A percentile compares a stretch with the other conserved stretches of the same genome.
Conservation (phyloP, 2,329 filamentous ascomycete species). For the Pestalotiopsis fici region DNA sequence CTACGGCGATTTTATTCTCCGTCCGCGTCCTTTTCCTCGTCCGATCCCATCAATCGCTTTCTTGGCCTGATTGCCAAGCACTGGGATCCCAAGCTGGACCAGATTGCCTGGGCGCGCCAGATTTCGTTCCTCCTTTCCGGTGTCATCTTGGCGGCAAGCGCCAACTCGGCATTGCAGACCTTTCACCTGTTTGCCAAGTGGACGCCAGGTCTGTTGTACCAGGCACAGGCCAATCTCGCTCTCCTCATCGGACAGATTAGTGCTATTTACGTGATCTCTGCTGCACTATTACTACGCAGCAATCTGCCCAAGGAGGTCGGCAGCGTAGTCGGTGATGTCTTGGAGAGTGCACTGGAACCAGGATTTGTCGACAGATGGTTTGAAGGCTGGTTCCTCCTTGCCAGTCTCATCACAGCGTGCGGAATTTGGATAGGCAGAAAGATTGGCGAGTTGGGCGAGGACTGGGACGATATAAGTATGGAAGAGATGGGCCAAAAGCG, state of each 20-base stretch:
- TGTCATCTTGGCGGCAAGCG: conserved; percentile 78
- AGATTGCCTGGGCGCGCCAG: conserved; percentile 79
- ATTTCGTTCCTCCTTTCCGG: conserved; percentile 84
- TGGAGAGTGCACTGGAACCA: conserved; percentile 75
- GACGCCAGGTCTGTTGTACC: conserved; percentile 69
- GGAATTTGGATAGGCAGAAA: conserved; percentile 74
- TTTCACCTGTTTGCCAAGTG: conserved; percentile 79
- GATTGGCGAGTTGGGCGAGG: conserved; percentile 53
- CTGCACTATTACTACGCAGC: conserved; percentile 73
- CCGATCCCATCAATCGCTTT: conserved; percentile 82
- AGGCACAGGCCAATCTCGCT: conserved; percentile 76
- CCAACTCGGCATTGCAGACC: conserved; percentile 83
- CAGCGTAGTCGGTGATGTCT: conserved; percentile 73
- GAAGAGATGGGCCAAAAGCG: conserved; percentile 75
- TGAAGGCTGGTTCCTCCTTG: conserved; percentile 79
- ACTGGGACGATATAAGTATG: conserved; percentile 60
- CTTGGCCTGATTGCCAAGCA: conserved; percentile 79
- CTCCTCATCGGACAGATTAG: conserved; percentile 79
- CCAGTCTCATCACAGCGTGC: conserved; percentile 64
- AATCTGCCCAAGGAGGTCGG: conserved; percentile 79
- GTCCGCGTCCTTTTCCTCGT: conserved; percentile 59
- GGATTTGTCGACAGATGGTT: conserved; percentile 82
- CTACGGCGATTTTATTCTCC: conserved; percentile 58
- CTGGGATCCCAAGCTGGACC: conserved; percentile 81
- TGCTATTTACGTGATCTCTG: conserved; percentile 83